These are phyloP conservation scores for Aaosphaeria pasadenensis DNA, from an alignment of 2,329 filamentous ascomycete species.

Conservation along the genomic window DNA sequence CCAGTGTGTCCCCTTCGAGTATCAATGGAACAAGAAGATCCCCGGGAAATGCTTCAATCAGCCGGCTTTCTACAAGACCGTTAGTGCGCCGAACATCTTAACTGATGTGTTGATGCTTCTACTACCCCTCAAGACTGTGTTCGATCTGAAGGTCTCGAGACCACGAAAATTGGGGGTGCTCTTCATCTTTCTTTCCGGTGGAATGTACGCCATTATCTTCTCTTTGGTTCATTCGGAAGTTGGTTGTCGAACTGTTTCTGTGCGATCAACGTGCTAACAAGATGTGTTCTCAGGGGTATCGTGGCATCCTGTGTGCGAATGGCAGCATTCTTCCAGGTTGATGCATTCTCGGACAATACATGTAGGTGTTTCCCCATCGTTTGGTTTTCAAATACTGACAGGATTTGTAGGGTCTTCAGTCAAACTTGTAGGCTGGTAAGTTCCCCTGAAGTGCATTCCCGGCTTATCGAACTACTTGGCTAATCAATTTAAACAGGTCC, in stretches of 20 bases:
- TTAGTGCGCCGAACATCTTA: conserved; percentile 4
- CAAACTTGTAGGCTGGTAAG: conserved; percentile 4
- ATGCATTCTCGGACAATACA: conserved; percentile 6
- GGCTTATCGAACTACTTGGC: too few relatives aligned
- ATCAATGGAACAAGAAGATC: conserved; percentile 6
- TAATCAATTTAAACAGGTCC: background rate
- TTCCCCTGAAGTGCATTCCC: background rate
- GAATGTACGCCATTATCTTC: conserved; percentile 1
- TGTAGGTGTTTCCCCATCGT: conserved; percentile 2
- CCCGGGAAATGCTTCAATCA: conserved; percentile 1
- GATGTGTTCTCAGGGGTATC: conserved; percentile 1
- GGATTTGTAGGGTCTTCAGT: conserved; percentile 2
- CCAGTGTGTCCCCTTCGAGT: conserved; percentile 4
- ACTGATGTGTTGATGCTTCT: conserved; percentile 7
- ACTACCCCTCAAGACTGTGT: conserved; percentile 2
- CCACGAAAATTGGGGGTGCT: conserved; percentile 3
- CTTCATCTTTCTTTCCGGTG: conserved; percentile 4
- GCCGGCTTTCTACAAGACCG: background rate
- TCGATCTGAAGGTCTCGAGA: conserved; percentile 2
- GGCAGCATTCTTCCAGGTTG: conserved; percentile 5
- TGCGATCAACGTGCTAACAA: background rate
- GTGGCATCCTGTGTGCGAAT: conserved; percentile 3
- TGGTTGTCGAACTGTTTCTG: too few relatives aligned
- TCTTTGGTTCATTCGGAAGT: too few relatives aligned
- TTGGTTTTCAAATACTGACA: background rate